These are phyloP conservation scores for Scheffersomyces stambukii DNA, from an alignment of 1,139 yeast genomes.

Conservation along the genomic window DNA sequence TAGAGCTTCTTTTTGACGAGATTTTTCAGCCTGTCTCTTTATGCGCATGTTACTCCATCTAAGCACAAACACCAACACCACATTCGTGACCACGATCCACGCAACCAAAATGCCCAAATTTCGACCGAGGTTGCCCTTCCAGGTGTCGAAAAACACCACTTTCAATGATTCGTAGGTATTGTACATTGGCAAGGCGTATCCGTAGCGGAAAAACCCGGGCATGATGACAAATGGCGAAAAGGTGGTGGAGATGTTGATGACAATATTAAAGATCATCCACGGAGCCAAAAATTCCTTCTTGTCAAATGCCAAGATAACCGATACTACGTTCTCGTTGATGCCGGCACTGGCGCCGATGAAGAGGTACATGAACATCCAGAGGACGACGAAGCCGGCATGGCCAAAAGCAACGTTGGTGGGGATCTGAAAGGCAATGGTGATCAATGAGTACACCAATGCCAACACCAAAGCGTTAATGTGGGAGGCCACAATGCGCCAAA, in stretches of 20 bases:
- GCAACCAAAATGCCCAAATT: conserved; percentile 53
- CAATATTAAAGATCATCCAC: conserved; percentile 62
- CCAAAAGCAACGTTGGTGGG: conserved; percentile 54
- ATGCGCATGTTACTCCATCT: conserved; percentile 9
- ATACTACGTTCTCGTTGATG: conserved; percentile 56
- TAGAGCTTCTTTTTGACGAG: conserved; percentile 2
- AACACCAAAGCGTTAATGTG: conserved; percentile 47
- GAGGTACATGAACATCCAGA: conserved; percentile 60
- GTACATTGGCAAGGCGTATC: conserved; percentile 63
- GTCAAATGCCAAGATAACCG: conserved; percentile 37
- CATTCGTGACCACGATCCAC: conserved; percentile 53
- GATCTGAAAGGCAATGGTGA: conserved; percentile 58
- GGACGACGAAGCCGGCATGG: conserved; percentile 56
- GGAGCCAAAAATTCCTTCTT: conserved; percentile 51
- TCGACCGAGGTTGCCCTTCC: conserved; percentile 54
- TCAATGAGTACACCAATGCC: conserved; percentile 51
- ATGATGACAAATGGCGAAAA: conserved; percentile 55
- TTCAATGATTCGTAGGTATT: conserved; percentile 53
- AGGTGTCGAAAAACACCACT: conserved; percentile 54
- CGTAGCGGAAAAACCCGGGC: conserved; percentile 54
- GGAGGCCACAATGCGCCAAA: conserved; percentile 47
- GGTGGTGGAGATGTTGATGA: conserved; percentile 56
- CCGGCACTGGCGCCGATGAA: conserved; percentile 62
- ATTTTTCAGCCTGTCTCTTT: conserved; percentile 6
- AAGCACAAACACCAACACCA: conserved; percentile 11